Base-by-base conservation (phyloP, 1,284 basidiomycete genomes). In the Neonothopanus nambi region DNA sequence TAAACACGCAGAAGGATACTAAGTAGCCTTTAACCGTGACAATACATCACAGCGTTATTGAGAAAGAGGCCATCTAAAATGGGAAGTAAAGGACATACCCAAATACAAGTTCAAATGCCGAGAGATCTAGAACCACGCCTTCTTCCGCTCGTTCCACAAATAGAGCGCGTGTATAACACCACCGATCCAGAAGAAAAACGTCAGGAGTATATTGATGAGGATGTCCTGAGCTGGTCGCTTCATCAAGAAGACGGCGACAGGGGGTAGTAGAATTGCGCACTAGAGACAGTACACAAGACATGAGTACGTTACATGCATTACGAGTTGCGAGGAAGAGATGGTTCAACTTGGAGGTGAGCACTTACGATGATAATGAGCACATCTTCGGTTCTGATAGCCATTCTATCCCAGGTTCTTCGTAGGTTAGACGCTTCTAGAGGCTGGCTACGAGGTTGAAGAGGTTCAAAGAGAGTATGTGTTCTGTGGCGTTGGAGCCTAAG, bases 161-260 rank as follows among this genome's bases (percentile, higher is more conserved):
- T 43, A 53, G 6, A 53, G n/a, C 12, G 52, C 52, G 21, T 53
- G 52, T 21, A 53, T 48, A 46, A 53, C 39, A 6, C 52, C 52
- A 0, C 45, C 52, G 30, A 53, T 53, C 52, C 52, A 53, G 30
- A 53, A 53, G 23, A 53, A 48, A 21, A 48, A 17, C 13, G 47
- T 48, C 23, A 48, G 47, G 9, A 48, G 35, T 20, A 53, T 53
- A n/a, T 53, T 53, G 21, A 53, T 53, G 15, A 53, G 23, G 15
- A 53, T 48, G 18, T 53, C 52, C 11, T 38, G 35, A 11, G 35
- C 52, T 23, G 52, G 52, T 13, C 46, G 45, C 24, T 48, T 53
- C 52, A 53, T 48, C 6, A 53, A 23, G 46, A 53, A 35, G 26
- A 53, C 52, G 4, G 52, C 45, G 23, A 53, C 45, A 9, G 52